Conservation (phyloP, 2,329 filamentous ascomycete genomes). For the Myrmaecium sp. region DNA sequence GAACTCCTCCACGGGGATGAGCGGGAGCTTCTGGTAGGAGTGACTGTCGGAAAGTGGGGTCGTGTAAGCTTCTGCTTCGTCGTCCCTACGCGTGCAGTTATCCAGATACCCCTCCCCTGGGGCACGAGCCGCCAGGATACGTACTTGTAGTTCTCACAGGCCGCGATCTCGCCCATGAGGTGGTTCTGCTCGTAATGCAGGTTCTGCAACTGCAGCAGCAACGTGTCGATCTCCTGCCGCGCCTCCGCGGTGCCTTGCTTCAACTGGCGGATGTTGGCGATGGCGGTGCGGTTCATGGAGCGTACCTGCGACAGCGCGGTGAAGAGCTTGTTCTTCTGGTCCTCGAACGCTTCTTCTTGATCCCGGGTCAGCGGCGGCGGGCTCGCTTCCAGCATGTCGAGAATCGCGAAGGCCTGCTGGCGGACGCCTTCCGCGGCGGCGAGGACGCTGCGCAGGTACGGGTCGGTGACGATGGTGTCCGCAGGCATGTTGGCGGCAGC, state of each 20-base stretch:
- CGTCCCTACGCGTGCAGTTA: not conserved
- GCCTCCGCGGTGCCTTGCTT: slow-evolving; percentile 76
- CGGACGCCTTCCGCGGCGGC: slow-evolving; percentile 57
- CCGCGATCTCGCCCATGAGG: slow-evolving; percentile 72
- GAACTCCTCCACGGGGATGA: slow-evolving; percentile 74
- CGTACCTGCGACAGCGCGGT: slow-evolving; percentile 44
- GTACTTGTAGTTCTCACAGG: slow-evolving; percentile 83
- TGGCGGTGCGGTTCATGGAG: slow-evolving; percentile 65
- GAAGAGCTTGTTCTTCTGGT: slow-evolving; percentile 64
- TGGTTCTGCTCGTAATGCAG: slow-evolving; percentile 92
- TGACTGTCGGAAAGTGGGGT: slow-evolving; percentile 38
- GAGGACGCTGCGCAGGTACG: slow-evolving; percentile 49
- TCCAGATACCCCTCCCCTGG: not conserved
- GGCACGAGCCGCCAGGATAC: slow-evolving; percentile 19
- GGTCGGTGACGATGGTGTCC: slow-evolving; percentile 40
- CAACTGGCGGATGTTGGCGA: slow-evolving; percentile 66
- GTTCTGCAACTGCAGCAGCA: slow-evolving; percentile 89
- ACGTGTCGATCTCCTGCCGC: slow-evolving; percentile 73
- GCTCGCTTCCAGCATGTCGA: slow-evolving; percentile 38
- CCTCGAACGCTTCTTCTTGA: slow-evolving; percentile 43
- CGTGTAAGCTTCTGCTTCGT: slow-evolving; percentile 6
- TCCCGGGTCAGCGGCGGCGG: slow-evolving; percentile 30
- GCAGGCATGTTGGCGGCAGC: slow-evolving; percentile 3
- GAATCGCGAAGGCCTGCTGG: slow-evolving; percentile 46
- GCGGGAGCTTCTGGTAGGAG: slow-evolving; percentile 69